These are phyloP conservation scores for Dimargaris cristalligena DNA, from an alignment of 192 early-diverging fungal species.

Conservation along the genomic window DNA sequence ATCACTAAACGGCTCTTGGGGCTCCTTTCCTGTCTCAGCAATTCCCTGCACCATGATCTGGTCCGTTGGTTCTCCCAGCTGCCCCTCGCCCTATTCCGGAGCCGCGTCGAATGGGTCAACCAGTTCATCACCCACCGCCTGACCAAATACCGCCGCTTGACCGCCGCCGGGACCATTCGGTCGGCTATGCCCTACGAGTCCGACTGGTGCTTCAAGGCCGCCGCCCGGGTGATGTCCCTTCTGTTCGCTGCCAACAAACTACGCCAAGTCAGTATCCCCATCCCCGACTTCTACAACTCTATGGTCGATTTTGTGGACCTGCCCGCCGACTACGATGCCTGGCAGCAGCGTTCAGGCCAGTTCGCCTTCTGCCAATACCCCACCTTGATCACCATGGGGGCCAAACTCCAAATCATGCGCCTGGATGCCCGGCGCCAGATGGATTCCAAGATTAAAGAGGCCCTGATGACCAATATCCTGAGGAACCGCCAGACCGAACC, in stretches of 20 bases:
- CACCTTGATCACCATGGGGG: slow-evolving; percentile 53
- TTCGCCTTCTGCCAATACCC: slow-evolving; percentile 78
- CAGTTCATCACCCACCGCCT: slow-evolving; percentile 71
- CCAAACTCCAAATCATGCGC: slow-evolving; percentile 63
- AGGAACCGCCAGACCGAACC: slow-evolving; percentile 31
- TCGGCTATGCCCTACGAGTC: slow-evolving; percentile 42
- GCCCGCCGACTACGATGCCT: slow-evolving; percentile 52
- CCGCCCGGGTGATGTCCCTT: slow-evolving; percentile 77
- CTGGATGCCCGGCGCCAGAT: slow-evolving; percentile 59
- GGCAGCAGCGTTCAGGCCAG: slow-evolving; percentile 37
- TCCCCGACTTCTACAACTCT: slow-evolving; percentile 76
- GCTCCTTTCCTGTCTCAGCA: slow-evolving; percentile 61
- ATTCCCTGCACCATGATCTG: slow-evolving; percentile 71
- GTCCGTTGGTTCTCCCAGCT: slow-evolving; percentile 68
- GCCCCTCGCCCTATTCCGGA: slow-evolving; percentile 39
- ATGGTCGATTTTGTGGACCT: slow-evolving; percentile 55
- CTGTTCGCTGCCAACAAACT: slow-evolving; percentile 62
- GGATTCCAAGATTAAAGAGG: slow-evolving; percentile 53
- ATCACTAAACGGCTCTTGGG: slow-evolving; percentile 67
- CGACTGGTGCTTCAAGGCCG: slow-evolving; percentile 72
- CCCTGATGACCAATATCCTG: slow-evolving; percentile 39
- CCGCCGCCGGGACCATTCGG: slow-evolving; percentile 9
- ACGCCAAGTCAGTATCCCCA: slow-evolving; percentile 32
- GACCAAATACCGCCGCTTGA: slow-evolving; percentile 35
- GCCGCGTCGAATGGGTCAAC: slow-evolving; percentile 63